Evolutionary conservation across 768 basidiomycete genomes (phyloP).

Genomic region (Boletus fagicola): DNA sequence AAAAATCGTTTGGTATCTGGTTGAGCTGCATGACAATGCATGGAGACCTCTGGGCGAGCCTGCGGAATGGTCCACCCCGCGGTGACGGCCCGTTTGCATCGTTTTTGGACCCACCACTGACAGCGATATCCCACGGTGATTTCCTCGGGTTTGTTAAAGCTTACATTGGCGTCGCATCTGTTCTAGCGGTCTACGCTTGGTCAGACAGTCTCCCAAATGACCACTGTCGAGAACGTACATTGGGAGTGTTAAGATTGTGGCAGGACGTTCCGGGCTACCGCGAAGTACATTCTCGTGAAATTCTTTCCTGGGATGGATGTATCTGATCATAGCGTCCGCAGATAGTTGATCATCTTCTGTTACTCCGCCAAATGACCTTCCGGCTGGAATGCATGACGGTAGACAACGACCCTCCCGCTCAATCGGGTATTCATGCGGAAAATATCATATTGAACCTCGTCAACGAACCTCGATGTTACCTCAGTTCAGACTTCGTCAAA

Average conservation of each 20-base stretch:
- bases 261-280: constrained; percentile 60
- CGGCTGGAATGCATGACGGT: constrained; percentile 72
- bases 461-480: constrained; percentile 56
- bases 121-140: constrained; percentile 45
- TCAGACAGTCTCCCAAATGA: constrained; percentile 72
- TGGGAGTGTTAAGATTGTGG: constrained; percentile 50
- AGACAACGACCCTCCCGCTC: constrained; percentile 58
- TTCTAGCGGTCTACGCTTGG: constrained; percentile 75
- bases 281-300: constrained; percentile 45
- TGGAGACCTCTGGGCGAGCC: constrained; percentile 40
- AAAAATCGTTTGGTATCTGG: constrained; percentile 71
- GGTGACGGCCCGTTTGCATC: constrained; percentile 37
- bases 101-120: constrained; percentile 35
- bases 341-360: constrained; percentile 74
- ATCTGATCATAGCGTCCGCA: constrained; percentile 29
- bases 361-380: constrained; percentile 68
- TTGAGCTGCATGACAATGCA: constrained; percentile 67
- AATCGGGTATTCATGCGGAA: constrained; percentile 66
- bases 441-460: constrained; percentile 61
- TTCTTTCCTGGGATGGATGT: constrained; percentile 12
- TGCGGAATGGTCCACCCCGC: constrained; percentile 17
- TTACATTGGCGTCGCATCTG: constrained; percentile 62
- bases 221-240: constrained; percentile 58
- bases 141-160: constrained; percentile 66
- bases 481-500: constrained; percentile 56